Conservation (phyloP, 805 yeast genomes). For the Saccharomycopsis sp. region DNA sequence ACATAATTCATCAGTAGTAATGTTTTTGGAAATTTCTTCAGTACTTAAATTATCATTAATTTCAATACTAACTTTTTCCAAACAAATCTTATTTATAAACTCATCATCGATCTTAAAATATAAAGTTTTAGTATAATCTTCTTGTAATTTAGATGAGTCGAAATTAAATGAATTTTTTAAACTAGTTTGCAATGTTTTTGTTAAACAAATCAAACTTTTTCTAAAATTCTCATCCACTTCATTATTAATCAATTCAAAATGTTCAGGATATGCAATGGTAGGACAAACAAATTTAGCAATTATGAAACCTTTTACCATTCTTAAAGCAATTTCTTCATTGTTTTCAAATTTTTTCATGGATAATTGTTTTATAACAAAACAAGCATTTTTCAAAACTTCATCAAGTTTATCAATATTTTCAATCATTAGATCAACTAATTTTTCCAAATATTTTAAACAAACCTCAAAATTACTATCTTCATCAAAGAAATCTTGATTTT, state of each 20-base stretch:
- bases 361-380: conserved; percentile 65
- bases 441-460: conserved; percentile 38
- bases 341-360: no score
- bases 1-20: no score
- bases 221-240: no score
- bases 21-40: no score
- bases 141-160: no score
- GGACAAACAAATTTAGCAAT: conserved; percentile 79
- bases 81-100: no score
- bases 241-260: conserved; percentile 32
- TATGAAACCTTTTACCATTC: conserved; percentile 79
- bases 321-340: conserved; percentile 22
- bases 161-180: no score
- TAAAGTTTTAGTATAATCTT: no score
- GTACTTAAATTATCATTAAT: not conserved
- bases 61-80: no score
- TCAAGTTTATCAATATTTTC: conserved; percentile 43
- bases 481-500: conserved; percentile 41
- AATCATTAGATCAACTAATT: conserved; percentile 49
- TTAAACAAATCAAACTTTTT: no score
- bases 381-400: conserved; percentile 57
- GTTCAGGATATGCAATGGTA: conserved; percentile 81
- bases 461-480: conserved; percentile 43
- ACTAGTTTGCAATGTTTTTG: not conserved
- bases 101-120: no score